Percentiles rank a stretch among this genome's conserved stretches.
These are phyloP conservation scores for Pterocarpus macrocarpus DNA, from an alignment of 306 rosid genomes.

Conservation along the genomic window DNA sequence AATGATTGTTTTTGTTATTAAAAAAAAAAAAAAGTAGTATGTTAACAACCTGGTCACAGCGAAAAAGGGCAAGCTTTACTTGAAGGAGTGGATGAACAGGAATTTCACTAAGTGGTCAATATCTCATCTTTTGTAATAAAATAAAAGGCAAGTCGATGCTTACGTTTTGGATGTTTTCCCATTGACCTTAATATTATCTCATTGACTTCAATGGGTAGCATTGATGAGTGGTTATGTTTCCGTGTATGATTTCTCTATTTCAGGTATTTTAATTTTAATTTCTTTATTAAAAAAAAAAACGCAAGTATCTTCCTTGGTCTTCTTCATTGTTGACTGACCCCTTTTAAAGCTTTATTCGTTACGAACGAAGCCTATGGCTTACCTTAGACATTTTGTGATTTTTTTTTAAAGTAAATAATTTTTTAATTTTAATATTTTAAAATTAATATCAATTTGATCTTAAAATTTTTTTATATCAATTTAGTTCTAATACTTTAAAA, in stretches of 20 bases:
- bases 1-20: background rate
- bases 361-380: conserved; percentile 23
- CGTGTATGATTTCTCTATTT: conserved; percentile 21
- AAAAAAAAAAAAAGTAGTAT: background rate
- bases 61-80: background rate
- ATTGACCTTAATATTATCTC: conserved; percentile 45
- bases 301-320: conserved; percentile 9
- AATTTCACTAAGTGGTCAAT: conserved; percentile 25
- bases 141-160: conserved; percentile 19
- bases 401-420: background rate
- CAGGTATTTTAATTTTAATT: background rate
- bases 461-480: too few species aligned
- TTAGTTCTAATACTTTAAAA: too few species aligned
- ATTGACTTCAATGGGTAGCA: conserved; percentile 35
- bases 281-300: background rate
- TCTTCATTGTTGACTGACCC: conserved; percentile 35
- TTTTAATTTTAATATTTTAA: too few species aligned
- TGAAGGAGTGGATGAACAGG: background rate
- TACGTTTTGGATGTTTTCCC: conserved; percentile 24
- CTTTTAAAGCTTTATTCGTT: conserved; percentile 12
- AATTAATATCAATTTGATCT: too few species aligned
- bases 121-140: background rate
- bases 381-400: conserved; percentile 38
- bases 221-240: conserved; percentile 17
- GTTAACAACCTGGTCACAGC: background rate